Percentiles rank a stretch among this genome's conserved stretches.
These are phyloP conservation scores for Lachnellula occidentalis DNA, from an alignment of 2,329 filamentous ascomycete genomes.

Conservation along the genomic window DNA sequence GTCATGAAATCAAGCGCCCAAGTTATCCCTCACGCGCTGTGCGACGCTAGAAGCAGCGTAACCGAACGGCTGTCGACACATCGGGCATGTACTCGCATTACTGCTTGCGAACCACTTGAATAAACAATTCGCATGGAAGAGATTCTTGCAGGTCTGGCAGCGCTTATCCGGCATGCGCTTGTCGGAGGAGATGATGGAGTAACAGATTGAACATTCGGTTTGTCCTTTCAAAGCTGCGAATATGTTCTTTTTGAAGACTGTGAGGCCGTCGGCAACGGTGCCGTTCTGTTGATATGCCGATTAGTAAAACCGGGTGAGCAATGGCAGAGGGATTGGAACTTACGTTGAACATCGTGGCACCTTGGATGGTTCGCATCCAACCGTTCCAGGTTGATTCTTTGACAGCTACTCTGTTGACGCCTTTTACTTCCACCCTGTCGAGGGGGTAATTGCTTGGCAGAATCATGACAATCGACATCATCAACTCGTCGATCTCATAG, in stretches of 20 bases:
- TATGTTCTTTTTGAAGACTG: slow-evolving; percentile 82
- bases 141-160: slow-evolving; percentile 87
- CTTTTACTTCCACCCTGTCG: slow-evolving; percentile 67
- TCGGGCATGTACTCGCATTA: slow-evolving; percentile 83
- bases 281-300: slow-evolving; percentile 53
- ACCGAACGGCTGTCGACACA: slow-evolving; percentile 85
- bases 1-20: neutral
- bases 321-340: slow-evolving; percentile 20
- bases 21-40: neutral
- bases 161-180: slow-evolving; percentile 87
- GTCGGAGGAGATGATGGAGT: slow-evolving; percentile 85
- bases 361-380: slow-evolving; percentile 84
- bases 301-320: slow-evolving; percentile 1
- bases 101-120: slow-evolving; percentile 97
- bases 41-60: slow-evolving; percentile 33
- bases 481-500: slow-evolving; percentile 83
- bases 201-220: slow-evolving; percentile 94
- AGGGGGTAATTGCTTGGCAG: slow-evolving; percentile 81
- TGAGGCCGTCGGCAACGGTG: slow-evolving; percentile 78
- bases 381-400: slow-evolving; percentile 88
- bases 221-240: slow-evolving; percentile 85
- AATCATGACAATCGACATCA: slow-evolving; percentile 74
- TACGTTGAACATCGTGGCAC: slow-evolving; percentile 84
- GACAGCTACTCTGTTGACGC: slow-evolving; percentile 78
- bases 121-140: slow-evolving; percentile 84